Conservation (phyloP, 176 grass and related monocot genomes). For the Thinopyrum elongatum region DNA sequence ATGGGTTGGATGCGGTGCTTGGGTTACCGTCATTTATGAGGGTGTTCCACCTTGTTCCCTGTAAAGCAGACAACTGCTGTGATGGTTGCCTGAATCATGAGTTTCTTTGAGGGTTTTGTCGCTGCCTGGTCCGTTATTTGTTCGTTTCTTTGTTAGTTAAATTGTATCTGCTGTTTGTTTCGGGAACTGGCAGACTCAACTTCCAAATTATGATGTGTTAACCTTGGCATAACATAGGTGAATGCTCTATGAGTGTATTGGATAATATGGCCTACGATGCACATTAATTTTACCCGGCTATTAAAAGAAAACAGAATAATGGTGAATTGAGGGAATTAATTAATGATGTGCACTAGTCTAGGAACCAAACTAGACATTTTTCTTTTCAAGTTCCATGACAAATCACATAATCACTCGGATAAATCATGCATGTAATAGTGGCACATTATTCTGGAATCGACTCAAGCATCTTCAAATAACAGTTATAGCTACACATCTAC, state of each 20-base stretch:
- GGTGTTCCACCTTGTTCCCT: not conserved
- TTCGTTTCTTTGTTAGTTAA: not conserved
- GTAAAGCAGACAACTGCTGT: not conserved
- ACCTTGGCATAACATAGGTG: not conserved
- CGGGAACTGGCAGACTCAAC: not conserved
- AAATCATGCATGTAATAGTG: not conserved
- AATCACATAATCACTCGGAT: not conserved
- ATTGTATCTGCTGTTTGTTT: not conserved
- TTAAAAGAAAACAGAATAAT: not conserved
- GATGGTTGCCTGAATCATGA: not conserved
- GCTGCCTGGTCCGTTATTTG: not conserved
- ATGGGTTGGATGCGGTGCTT: not conserved
- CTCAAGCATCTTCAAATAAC: constrained; percentile 12
- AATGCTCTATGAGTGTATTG: not conserved
- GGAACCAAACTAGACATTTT: not conserved
- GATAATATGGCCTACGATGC: not conserved
- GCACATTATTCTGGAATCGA: constrained; percentile 1
- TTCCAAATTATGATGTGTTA: not conserved
- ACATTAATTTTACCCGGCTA: not conserved
- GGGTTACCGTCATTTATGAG: not conserved
- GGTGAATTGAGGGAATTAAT: not conserved
- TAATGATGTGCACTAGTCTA: not conserved
- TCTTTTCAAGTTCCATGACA: not conserved
- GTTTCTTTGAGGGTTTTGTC: not conserved
- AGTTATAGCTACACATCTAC: not conserved